A percentile compares a stretch with the other conserved stretches of the same genome.
Evolutionary conservation across 352 stramenopile genomes (phyloP).

Genomic region (Phytophthora tubulina): DNA sequence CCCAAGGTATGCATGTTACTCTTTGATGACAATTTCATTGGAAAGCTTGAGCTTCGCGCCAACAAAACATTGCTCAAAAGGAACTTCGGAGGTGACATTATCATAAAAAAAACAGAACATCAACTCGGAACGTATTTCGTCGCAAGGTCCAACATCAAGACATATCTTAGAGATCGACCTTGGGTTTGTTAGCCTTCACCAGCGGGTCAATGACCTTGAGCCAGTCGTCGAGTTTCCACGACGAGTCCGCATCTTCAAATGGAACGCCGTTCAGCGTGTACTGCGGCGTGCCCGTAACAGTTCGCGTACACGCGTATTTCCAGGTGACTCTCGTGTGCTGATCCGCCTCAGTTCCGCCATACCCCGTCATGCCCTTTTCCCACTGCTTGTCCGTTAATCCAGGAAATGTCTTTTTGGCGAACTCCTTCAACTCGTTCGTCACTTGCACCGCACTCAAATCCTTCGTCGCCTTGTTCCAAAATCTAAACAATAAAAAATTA

Average conservation of each 20-base stretch:
- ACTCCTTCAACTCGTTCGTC: slow-evolving; percentile 54
- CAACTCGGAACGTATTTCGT: no score
- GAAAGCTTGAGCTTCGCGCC: no score
- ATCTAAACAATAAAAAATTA: slow-evolving; percentile 39
- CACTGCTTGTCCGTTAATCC: slow-evolving; percentile 62
- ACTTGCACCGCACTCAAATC: slow-evolving; percentile 72
- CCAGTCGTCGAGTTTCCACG: slow-evolving; percentile 72
- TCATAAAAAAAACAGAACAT: no score
- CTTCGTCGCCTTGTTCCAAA: slow-evolving; percentile 80
- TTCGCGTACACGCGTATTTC: slow-evolving; percentile 81
- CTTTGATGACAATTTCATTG: not conserved
- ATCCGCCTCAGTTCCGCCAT: slow-evolving; percentile 72
- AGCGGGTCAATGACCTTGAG: slow-evolving; percentile 54
- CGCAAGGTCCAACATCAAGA: no score
- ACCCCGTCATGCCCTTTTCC: slow-evolving; percentile 73
- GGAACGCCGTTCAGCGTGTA: slow-evolving; percentile 84
- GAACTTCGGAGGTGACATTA: no score
- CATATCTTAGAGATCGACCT: slow-evolving; percentile 1
- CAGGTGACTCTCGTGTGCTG: slow-evolving; percentile 60
- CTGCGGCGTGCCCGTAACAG: slow-evolving; percentile 72
- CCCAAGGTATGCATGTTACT: not conserved
- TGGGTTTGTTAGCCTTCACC: slow-evolving; percentile 30
- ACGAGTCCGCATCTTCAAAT: slow-evolving; percentile 62
- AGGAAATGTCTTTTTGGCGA: slow-evolving; percentile 75
- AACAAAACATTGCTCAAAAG: no score